Evolutionary conservation across 371 early-diverging fungal genomes (phyloP), one percentile per base, ranked within the genome.

Genomic region (Circinella minor): DNA sequence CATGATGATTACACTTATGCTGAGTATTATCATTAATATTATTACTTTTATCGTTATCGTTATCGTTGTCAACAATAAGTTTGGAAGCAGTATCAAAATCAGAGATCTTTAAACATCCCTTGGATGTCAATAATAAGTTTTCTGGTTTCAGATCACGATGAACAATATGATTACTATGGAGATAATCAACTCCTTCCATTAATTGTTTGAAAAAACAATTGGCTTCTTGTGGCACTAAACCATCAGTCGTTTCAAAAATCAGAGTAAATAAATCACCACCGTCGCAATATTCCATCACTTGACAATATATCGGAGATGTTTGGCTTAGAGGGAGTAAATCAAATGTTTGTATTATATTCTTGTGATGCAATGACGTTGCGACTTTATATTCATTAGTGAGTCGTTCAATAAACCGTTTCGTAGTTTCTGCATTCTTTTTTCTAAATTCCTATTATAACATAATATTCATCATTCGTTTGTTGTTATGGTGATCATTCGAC

Each of bases 51-150:
- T 1, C 78, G 55, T 17, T 69, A 55, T 15, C 62, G 51, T 48
- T 66, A 55, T 3, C 63, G 70, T 38, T 71, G 36, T 82, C 82
- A 0, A 94, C 87, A 61, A 96, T 92, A 27, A 27, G 27, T 77
- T 96, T 95, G 65, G 86, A 70, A 14, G 96, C 89, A 55, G 97
- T 87, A 3, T 97, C 98, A 86, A 97, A 98, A 77, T 98, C 98
- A 8, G 94, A 88, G 27, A 98, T 89, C 77, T 95, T 94, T 59
- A 95, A 74, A 90, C 93, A 38, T 5, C 78, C 78, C 11, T 62
- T 27, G n/a, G 61, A 36, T 36, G 71, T 74, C 46, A 98, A 73
- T 1, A 98, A 79, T 67, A 93, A 68, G 68, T 95, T 94, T 62
- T 95, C 93, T n/a, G 96, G 96, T 68, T 94, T 93, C 61, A 95